Evolutionary conservation across 2,329 filamentous ascomycete species (phyloP).

Genomic region (Dactylella cylindrospora): DNA sequence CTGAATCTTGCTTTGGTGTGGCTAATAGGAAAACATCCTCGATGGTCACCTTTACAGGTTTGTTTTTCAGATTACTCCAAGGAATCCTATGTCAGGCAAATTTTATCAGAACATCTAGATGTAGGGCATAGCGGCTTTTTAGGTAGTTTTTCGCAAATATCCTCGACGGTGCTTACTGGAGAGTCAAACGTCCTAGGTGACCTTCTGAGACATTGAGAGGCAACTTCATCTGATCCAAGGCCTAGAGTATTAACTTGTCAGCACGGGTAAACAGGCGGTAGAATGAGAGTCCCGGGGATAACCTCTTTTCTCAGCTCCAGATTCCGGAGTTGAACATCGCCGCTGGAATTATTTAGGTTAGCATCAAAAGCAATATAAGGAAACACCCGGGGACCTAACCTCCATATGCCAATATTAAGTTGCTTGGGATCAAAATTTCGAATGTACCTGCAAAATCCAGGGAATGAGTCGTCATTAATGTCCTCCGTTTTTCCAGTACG

Average conservation of each 20-base stretch:
- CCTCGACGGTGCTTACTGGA: constrained; percentile 53
- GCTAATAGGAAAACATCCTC: constrained; percentile 96
- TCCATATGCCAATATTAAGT: constrained; percentile 98
- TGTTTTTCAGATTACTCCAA: constrained; percentile 93
- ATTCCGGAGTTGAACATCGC: constrained; percentile 91
- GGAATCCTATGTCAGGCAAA: constrained; percentile 66
- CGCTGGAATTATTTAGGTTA: constrained; percentile 54
- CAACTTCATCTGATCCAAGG: constrained; percentile 92
- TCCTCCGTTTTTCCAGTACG: not conserved
- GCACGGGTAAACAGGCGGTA: not conserved
- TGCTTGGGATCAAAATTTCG: constrained; percentile 98
- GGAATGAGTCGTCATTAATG: not conserved
- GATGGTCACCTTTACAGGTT: constrained; percentile 91
- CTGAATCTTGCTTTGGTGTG: constrained; percentile 90
- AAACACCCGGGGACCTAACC: constrained; percentile 23
- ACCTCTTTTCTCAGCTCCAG: constrained; percentile 78
- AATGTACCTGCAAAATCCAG: constrained; percentile 58
- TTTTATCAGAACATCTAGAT: not conserved
- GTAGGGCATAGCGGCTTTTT: not conserved
- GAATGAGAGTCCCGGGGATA: not conserved
- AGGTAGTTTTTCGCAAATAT: not conserved
- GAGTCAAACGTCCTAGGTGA: constrained; percentile 84
- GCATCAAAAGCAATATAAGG: not conserved
- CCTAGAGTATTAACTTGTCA: constrained; percentile 58
- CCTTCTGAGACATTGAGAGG: constrained; percentile 96